Evolutionary conservation across 441 rosid species (phyloP).

Genomic region (Jatropha multifida): DNA sequence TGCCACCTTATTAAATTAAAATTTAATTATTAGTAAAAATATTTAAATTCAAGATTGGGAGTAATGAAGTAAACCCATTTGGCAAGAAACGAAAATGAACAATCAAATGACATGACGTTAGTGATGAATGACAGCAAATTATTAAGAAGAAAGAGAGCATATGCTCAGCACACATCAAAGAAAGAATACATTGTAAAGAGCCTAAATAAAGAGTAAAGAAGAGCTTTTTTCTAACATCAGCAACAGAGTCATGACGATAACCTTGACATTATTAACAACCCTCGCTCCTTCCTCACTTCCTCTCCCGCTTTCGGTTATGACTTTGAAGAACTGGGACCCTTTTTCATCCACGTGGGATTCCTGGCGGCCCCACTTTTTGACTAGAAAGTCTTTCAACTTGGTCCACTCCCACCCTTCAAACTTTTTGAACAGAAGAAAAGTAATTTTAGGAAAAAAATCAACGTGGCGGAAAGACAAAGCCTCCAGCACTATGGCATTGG

Average conservation of each 20-base stretch:
- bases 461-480: conserved; percentile 24
- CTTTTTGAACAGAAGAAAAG: background rate
- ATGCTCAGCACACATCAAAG: background rate
- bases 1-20: too few species aligned
- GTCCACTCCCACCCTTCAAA: background rate
- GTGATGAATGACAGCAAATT: background rate
- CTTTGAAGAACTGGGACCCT: background rate
- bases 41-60: too few species aligned
- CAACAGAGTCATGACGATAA: background rate
- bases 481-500: background rate
- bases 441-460: background rate
- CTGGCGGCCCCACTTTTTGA: conserved; percentile 19
- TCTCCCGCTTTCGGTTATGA: conserved; percentile 8
- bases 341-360: conserved; percentile 22
- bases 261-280: too few species aligned
- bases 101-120: background rate
- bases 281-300: background rate
- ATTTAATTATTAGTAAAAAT: too few species aligned
- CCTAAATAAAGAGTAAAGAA: background rate
- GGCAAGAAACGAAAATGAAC: too few species aligned
- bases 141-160: background rate
- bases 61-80: too few species aligned
- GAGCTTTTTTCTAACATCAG: background rate
- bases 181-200: conserved; percentile 10
- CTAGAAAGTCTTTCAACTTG: conserved; percentile 9